phyloP scores from a whole-genome alignment of 2,329 filamentous ascomycete species.

The Fusarium sp. region DNA sequence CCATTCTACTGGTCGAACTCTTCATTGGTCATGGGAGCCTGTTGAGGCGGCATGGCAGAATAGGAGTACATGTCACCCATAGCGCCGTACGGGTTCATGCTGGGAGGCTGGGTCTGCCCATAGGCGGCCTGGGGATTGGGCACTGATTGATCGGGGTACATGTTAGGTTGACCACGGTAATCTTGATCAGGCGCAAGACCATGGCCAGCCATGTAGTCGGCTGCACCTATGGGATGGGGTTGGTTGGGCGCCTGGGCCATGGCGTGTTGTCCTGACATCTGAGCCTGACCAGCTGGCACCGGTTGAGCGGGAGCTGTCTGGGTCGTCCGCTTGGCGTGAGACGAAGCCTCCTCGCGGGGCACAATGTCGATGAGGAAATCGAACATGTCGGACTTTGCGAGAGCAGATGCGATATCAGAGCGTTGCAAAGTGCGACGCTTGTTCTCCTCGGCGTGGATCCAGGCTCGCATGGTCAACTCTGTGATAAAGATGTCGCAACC shows the following conservation, averaged over 20 bases:
- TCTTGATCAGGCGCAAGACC: conserved; percentile 78
- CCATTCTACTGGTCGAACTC: conserved; percentile 59
- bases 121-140: conserved; percentile 79
- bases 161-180: conserved; percentile 83
- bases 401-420: conserved; percentile 94
- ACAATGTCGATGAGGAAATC: conserved; percentile 99
- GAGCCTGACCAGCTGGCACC: conserved; percentile 65
- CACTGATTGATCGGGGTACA: conserved; percentile 87
- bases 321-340: conserved; percentile 83
- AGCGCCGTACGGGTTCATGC: conserved; percentile 77
- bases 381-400: conserved; percentile 99
- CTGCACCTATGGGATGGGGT: conserved; percentile 70
- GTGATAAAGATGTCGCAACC: conserved; percentile 99
- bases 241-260: conserved; percentile 71
- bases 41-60: conserved; percentile 83
- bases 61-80: conserved; percentile 91
- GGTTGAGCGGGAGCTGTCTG: conserved; percentile 62
- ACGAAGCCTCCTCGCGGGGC: conserved; percentile 91
- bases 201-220: conserved; percentile 76
- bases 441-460: conserved; percentile 99
- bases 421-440: conserved; percentile 95
- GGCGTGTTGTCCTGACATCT: conserved; percentile 67
- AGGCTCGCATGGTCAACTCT: conserved; percentile 98
- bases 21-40: conserved; percentile 71
- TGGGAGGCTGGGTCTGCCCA: conserved; percentile 77